A percentile compares a stretch with the other conserved stretches of the same genome.
Evolutionary conservation across 176 grass and related monocot genomes (phyloP).

Genomic region (Areca catechu): DNA sequence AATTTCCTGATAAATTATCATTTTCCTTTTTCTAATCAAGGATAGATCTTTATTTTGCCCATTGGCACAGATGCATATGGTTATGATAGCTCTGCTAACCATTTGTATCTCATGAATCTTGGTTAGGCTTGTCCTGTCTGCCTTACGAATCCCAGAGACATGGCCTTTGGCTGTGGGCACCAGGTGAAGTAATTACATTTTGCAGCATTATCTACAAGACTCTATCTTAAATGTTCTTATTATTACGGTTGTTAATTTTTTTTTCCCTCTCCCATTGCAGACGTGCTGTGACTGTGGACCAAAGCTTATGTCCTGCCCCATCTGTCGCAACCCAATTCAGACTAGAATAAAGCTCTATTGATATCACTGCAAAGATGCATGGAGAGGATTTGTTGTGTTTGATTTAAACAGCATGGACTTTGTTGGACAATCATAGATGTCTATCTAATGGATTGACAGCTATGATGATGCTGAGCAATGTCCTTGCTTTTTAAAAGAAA

Average conservation of each 20-base stretch:
- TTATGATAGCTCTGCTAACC: too few relatives aligned
- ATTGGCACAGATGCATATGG: conserved; percentile 2
- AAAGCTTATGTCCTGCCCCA: conserved; percentile 41
- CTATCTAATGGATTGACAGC: too few relatives aligned
- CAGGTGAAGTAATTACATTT: conserved; percentile 39
- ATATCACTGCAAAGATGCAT: not conserved
- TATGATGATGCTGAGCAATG: too few relatives aligned
- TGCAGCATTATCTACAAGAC: not conserved
- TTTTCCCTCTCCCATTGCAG: conserved; percentile 27
- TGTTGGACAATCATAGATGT: too few relatives aligned
- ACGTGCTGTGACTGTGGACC: conserved; percentile 72
- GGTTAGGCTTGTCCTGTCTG: conserved; percentile 60
- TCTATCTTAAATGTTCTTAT: conserved; percentile 3
- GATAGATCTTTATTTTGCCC: not conserved
- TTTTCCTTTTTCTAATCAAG: not conserved
- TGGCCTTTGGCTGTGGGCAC: conserved; percentile 86
- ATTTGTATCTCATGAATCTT: conserved; percentile 10
- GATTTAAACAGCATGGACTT: too few relatives aligned
- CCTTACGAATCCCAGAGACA: conserved; percentile 49
- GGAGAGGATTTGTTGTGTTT: too few relatives aligned
- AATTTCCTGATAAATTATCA: too few relatives aligned
- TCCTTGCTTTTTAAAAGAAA: too few relatives aligned
- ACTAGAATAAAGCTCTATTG: conserved; percentile 80
- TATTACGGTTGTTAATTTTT: not conserved
- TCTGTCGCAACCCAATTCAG: conserved; percentile 62